Conservation (phyloP, 208 protist genomes). For the Sergeia podlipaevii region DNA sequence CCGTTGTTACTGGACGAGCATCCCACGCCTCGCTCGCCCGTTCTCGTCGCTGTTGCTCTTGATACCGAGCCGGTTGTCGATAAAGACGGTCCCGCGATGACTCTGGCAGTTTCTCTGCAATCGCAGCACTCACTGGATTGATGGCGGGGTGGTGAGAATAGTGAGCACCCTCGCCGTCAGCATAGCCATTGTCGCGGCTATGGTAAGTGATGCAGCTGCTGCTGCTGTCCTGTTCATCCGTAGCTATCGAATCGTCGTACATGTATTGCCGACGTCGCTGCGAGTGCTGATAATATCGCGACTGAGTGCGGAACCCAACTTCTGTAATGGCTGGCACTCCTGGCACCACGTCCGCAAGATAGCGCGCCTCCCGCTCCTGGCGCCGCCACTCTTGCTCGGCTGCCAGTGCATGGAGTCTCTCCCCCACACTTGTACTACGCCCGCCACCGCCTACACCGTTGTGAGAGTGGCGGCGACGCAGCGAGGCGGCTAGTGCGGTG, state of each 20-base stretch:
- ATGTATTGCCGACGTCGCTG: slow-evolving; percentile 24
- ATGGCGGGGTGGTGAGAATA: slow-evolving; percentile 52
- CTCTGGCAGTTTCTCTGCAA: slow-evolving; percentile 45
- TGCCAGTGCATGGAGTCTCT: slow-evolving; percentile 49
- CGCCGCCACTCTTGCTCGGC: slow-evolving; percentile 38
- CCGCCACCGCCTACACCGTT: no score
- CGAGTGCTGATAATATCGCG: slow-evolving; percentile 32
- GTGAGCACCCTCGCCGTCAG: not conserved
- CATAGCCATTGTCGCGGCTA: not conserved
- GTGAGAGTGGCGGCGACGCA: slow-evolving; percentile 38
- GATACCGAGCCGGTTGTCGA: not conserved
- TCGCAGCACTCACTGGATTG: slow-evolving; percentile 66
- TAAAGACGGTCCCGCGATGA: slow-evolving; percentile 50
- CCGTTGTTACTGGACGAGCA: not conserved
- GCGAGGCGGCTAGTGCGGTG: slow-evolving; percentile 46
- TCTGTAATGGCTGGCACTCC: no score
- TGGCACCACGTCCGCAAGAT: slow-evolving; percentile 11
- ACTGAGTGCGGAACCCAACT: no score
- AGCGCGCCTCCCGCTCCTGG: slow-evolving; percentile 23
- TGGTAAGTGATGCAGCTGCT: not conserved
- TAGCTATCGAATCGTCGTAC: slow-evolving; percentile 9
- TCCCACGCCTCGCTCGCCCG: no score
- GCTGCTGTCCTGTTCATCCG: slow-evolving; percentile 4
- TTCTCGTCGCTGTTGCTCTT: not conserved
- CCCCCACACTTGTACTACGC: no score